These are phyloP conservation scores for Chenopodium berlandieri DNA, from an alignment of 148 eudicot genomes.

Conservation along the genomic window DNA sequence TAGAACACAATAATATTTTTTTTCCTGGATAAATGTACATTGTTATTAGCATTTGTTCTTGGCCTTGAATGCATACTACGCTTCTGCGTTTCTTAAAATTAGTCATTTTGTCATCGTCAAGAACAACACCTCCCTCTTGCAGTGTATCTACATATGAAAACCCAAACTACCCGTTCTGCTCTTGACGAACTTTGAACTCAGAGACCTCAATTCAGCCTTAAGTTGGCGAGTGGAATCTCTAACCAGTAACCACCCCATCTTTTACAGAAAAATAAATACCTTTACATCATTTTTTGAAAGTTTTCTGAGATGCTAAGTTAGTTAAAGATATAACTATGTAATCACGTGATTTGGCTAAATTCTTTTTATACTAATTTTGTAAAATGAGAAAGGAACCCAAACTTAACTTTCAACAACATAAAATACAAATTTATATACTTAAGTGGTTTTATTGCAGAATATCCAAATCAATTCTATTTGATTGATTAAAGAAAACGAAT, in stretches of 20 bases:
- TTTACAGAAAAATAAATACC: not conserved
- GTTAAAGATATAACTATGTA: not conserved
- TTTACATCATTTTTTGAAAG: not conserved
- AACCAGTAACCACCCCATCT: not conserved
- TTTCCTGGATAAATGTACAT: not conserved
- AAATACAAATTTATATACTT: not conserved
- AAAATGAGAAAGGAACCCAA: not conserved
- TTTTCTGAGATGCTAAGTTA: not conserved
- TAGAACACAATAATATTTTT: not conserved
- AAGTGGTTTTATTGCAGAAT: not conserved
- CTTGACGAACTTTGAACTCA: not conserved
- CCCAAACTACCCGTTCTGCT: too few relatives aligned
- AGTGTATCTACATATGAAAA: not conserved
- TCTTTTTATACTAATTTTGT: not conserved
- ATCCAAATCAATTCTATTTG: not conserved
- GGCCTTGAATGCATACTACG: not conserved
- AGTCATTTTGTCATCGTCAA: not conserved
- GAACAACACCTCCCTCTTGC: not conserved
- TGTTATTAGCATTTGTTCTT: not conserved
- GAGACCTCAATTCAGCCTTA: not conserved
- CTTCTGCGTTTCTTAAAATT: not conserved
- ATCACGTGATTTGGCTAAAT: not conserved
- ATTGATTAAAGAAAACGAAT: slow-evolving; percentile 1
- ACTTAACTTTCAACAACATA: not conserved
- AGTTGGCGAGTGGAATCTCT: not conserved